Evolutionary conservation across 495 filamentous ascomycete species (phyloP), one percentile per base, ranked within the genome.

Genomic region (Xylaria palmicola): DNA sequence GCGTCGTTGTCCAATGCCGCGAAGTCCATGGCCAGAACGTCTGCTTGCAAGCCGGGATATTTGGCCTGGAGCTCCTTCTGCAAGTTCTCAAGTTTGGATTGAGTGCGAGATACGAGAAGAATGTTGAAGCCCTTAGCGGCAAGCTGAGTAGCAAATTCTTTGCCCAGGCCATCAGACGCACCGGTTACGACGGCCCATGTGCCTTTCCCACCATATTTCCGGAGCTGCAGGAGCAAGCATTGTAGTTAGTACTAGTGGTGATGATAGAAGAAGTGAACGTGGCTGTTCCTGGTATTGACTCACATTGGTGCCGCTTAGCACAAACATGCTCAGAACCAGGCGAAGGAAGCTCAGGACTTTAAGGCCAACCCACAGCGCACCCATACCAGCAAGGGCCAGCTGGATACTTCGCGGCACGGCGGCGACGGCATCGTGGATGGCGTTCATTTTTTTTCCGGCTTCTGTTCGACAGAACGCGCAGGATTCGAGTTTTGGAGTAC

Each of bases 171-270:
- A 78, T 98, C 94, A 12, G 92, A 96, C 57, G 95, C 94, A 64
- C 95, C 95, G 47, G 95, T 98, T 20, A 99, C 83, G 44, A 99
- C 83, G 20, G 92, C 94, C 92, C 93, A 99, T 68, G 86, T 93
- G 60, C 93, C 93, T 67, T 91, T 92, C 62, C 87, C 88, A 64
- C 92, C 95, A 78, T 97, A 97, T 62, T 87, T 91, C 61, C 84
- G 86, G 56, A 99, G 87, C 94, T 98, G 57, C 49, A 52, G 19
- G 12, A 9, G 30, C 13, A 29, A 4, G 20, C 8, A 15, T 32
- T 37, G 9, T 34, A 24, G 13, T 56, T 30, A 50, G 57, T 44
- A 56, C 44, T 36, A 27, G 5, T n/a, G n/a, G n/a, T n/a, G 62
- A 65, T 32, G 34, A 50, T 22, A 34, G 7, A 49, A 37, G 8